Evolutionary conservation across 179 eudicot genomes (phyloP).

Genomic region (Pouteria campechiana): DNA sequence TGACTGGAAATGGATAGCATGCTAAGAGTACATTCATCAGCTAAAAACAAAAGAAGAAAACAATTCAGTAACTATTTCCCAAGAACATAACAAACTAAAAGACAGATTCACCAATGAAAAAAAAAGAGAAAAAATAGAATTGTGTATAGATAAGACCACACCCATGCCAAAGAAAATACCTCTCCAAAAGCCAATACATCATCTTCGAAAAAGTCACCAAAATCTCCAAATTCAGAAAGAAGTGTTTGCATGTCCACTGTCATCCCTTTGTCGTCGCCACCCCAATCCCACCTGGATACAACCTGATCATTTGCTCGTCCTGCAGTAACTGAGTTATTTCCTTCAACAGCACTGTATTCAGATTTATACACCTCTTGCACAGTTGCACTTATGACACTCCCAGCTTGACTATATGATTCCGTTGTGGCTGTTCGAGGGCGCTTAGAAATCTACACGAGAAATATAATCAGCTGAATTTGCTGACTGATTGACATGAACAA

Average conservation of each 20-base stretch:
- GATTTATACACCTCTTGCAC: conserved; percentile 32
- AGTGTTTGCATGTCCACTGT: conserved; percentile 92
- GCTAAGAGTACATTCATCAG: too few relatives aligned
- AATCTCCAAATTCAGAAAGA: conserved; percentile 91
- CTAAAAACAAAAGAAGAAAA: too few relatives aligned
- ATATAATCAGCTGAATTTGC: too few relatives aligned
- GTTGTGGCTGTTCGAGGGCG: conserved; percentile 59
- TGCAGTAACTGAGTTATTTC: conserved; percentile 35
- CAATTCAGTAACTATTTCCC: too few relatives aligned
- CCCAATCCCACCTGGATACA: conserved; percentile 83
- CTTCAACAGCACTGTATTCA: conserved; percentile 27
- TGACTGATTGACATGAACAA: too few relatives aligned
- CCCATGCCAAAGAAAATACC: conserved; percentile 48
- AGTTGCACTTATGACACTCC: conserved; percentile 38
- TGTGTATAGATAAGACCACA: too few relatives aligned
- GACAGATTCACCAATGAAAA: too few relatives aligned
- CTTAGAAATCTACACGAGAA: conserved; percentile 61
- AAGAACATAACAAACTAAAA: too few relatives aligned
- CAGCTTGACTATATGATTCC: conserved; percentile 53
- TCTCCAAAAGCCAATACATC: conserved; percentile 90
- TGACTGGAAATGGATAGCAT: too few relatives aligned
- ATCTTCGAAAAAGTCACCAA: conserved; percentile 87
- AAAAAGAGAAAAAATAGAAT: too few relatives aligned
- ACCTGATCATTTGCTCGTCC: conserved; percentile 53
- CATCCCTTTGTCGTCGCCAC: conserved; percentile 63